phyloP scores from a whole-genome alignment of 2,329 filamentous ascomycete genomes.

The Fusarium piperis region DNA sequence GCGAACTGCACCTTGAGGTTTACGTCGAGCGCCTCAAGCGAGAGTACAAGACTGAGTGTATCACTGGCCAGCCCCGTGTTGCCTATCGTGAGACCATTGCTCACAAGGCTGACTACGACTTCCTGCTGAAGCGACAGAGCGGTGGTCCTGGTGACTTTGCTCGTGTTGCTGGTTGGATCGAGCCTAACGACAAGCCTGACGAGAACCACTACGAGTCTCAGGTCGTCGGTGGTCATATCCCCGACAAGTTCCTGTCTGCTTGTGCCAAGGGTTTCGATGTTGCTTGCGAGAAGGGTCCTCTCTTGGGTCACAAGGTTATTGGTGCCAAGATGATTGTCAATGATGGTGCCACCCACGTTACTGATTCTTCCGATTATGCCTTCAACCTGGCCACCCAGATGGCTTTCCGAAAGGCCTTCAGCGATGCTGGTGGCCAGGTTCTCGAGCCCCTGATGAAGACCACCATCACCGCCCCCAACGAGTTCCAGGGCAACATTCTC shows the following conservation, averaged over 20 bases:
- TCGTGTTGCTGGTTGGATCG: constrained; percentile 89
- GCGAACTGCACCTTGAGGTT: constrained; percentile 94
- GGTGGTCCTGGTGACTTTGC: constrained; percentile 97
- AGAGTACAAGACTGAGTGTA: constrained; percentile 95
- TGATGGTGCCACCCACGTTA: constrained; percentile 96
- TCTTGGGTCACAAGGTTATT: constrained; percentile 92
- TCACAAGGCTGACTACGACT: constrained; percentile 84
- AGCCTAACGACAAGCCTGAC: constrained; percentile 78
- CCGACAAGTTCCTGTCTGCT: constrained; percentile 93
- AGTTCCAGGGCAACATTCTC: constrained; percentile 97
- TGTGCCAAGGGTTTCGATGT: constrained; percentile 94
- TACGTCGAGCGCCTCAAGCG: constrained; percentile 97
- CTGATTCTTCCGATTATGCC: constrained; percentile 95
- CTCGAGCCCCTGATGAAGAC: constrained; percentile 99
- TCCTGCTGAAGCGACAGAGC: constrained; percentile 92
- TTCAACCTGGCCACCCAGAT: constrained; percentile 96
- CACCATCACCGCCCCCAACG: constrained; percentile 91
- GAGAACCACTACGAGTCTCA: constrained; percentile 87
- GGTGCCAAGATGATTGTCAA: constrained; percentile 92
- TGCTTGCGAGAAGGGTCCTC: constrained; percentile 84
- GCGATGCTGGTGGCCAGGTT: constrained; percentile 80
- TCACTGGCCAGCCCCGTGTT: constrained; percentile 95
- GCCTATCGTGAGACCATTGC: constrained; percentile 96
- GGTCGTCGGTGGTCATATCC: constrained; percentile 88
- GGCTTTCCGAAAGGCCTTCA: constrained; percentile 95